Evolutionary conservation across 129 eudicot genomes (phyloP).

Genomic region (Daucus carota): DNA sequence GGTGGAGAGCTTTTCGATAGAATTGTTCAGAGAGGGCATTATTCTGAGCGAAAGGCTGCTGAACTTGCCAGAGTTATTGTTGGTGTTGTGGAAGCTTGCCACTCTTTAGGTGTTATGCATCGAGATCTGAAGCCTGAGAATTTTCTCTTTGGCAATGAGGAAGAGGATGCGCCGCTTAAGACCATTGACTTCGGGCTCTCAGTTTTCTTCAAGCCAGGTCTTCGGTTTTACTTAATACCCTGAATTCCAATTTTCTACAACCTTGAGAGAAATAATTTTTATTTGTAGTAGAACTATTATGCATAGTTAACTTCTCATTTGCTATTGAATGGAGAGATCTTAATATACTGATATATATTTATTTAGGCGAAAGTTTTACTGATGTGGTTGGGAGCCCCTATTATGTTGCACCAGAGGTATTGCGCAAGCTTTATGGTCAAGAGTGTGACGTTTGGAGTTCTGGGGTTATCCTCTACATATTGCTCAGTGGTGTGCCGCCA

Average conservation of each 20-base stretch:
- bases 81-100: constrained; percentile 72
- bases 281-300: not conserved
- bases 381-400: constrained; percentile 96
- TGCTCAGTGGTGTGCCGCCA: constrained; percentile 83
- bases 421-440: constrained; percentile 62
- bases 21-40: constrained; percentile 66
- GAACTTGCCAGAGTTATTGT: constrained; percentile 64
- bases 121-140: constrained; percentile 93
- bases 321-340: not conserved
- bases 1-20: constrained; percentile 95
- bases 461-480: constrained; percentile 77
- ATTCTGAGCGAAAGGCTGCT: constrained; percentile 78
- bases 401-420: constrained; percentile 92
- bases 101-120: constrained; percentile 98
- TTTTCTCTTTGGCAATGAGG: constrained; percentile 62
- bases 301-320: not conserved
- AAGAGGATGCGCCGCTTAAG: constrained; percentile 76
- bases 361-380: constrained; percentile 50
- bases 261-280: too few species aligned
- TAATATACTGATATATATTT: not conserved
- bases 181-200: constrained; percentile 85
- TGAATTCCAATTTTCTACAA: not conserved
- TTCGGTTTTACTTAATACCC: not conserved
- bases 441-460: constrained; percentile 94
- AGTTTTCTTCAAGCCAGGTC: constrained; percentile 85